These are phyloP conservation scores for Lecanicillium sp. DNA, from an alignment of 2,329 filamentous ascomycete species.

Conservation along the genomic window DNA sequence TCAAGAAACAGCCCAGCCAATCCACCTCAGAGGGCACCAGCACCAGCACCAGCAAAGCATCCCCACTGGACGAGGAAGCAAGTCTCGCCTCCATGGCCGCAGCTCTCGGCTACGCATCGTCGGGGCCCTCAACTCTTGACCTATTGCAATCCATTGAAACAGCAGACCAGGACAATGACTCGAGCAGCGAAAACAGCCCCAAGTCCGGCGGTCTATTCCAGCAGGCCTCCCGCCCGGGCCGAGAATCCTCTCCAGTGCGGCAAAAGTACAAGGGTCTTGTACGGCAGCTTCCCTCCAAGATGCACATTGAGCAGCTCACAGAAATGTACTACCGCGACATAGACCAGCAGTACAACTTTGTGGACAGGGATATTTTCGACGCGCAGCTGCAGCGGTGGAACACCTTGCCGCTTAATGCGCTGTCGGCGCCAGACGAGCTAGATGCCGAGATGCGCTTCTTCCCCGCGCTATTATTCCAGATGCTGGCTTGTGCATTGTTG, in stretches of 20 bases:
- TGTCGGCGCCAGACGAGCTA: slow-evolving; percentile 41
- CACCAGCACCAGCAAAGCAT: background rate
- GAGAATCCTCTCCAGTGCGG: slow-evolving; percentile 24
- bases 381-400: slow-evolving; percentile 47
- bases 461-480: slow-evolving; percentile 51
- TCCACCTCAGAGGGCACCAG: background rate
- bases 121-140: slow-evolving; percentile 42
- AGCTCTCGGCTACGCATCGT: slow-evolving; percentile 46
- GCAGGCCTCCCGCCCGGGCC: background rate
- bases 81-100: slow-evolving; percentile 33
- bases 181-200: slow-evolving; percentile 3
- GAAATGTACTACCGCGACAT: slow-evolving; percentile 47
- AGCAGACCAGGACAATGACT: slow-evolving; percentile 23
- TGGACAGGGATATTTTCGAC: slow-evolving; percentile 46
- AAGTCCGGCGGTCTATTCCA: background rate
- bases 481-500: slow-evolving; percentile 46
- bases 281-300: slow-evolving; percentile 46
- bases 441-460: slow-evolving; percentile 45
- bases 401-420: slow-evolving; percentile 39
- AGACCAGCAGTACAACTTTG: slow-evolving; percentile 49
- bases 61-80: slow-evolving; percentile 16
- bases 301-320: slow-evolving; percentile 46
- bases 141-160: slow-evolving; percentile 48
- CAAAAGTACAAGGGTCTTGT: slow-evolving; percentile 52
- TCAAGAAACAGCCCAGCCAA: too few relatives aligned